Base-by-base conservation (phyloP, 2,329 filamentous ascomycete species). In the Trichoderma simmonsii region DNA sequence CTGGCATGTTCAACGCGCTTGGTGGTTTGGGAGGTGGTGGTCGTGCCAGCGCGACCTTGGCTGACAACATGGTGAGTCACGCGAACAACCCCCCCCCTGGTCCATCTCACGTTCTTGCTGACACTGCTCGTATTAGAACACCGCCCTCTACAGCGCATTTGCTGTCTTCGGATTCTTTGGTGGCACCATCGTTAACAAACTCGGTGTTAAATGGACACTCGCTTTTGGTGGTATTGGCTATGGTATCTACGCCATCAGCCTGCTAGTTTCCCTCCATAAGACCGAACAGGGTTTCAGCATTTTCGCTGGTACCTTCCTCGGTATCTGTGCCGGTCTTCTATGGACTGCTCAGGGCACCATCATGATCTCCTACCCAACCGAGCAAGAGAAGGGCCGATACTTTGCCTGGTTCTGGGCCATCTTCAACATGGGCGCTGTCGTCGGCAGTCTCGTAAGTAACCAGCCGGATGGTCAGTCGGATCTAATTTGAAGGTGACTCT, bases 331-430 rank as follows among this genome's bases (percentile, higher is more conserved):
- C 61, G 93, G 91, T 78, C 85, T 95, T 54, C 85, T 96, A 43
- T 96, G 93, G 93, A 91, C 91, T 39, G 93, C 92, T 1, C 93
- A 95, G 82, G 93, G 93, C 72, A 90, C 92, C 72, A 93, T 95
- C 78, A 95, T 95, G 91, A 95, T 97, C 89, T 90, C 92, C 54
- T 97, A 97, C 80, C 94, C 94, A 2, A 85, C 88, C 21, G 95
- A 97, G 82, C 81, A 89, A 36, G 88, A 89, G 75, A 97, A 97
- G 86, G 95, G 95, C 57, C 90, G 91, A 73, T 97, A 94, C 81
- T 97, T 97, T 80, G 92, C 92, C 73, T 91, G 90, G 84, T 97
- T 97, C 83, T 97, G 95, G 95, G 90, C 94, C 80, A 97, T 98
- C 78, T 98, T 97, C 87, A 97, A 97, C 82, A 82, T 95, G 72